phyloP scores from a whole-genome alignment of 2,329 filamentous ascomycete species.

The Xylariaceae sp. region DNA sequence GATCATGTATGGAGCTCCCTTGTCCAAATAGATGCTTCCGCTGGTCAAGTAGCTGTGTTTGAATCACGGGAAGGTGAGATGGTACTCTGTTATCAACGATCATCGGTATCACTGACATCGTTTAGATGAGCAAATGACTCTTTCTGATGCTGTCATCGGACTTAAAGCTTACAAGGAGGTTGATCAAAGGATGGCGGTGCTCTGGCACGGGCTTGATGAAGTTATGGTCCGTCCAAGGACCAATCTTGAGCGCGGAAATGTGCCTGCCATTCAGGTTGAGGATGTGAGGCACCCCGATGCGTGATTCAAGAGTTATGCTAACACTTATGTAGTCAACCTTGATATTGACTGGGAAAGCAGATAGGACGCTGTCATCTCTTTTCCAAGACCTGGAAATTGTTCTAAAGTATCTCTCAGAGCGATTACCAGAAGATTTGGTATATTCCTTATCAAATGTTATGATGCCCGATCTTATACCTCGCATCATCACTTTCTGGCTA shows the following conservation, averaged over 20 bases:
- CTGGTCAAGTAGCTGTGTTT: constrained; percentile 62
- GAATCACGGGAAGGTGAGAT: constrained; percentile 56
- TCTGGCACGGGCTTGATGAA: constrained; percentile 70
- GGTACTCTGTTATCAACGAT: background rate
- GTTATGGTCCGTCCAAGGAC: constrained; percentile 68
- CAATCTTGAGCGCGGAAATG: constrained; percentile 44
- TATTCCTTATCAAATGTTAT: constrained; percentile 71
- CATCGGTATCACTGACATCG: constrained; percentile 29
- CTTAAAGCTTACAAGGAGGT: constrained; percentile 67
- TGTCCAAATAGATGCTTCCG: constrained; percentile 65
- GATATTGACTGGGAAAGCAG: constrained; percentile 50
- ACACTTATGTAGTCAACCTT: constrained; percentile 50
- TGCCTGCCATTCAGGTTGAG: constrained; percentile 51
- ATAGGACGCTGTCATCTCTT: constrained; percentile 56
- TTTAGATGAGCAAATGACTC: constrained; percentile 58
- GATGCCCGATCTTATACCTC: constrained; percentile 71
- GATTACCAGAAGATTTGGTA: constrained; percentile 61
- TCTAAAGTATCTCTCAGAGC: constrained; percentile 58
- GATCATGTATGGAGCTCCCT: constrained; percentile 74
- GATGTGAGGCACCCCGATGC: constrained; percentile 43
- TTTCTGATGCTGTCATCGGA: constrained; percentile 61
- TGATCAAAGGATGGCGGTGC: constrained; percentile 62
- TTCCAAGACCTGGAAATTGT: constrained; percentile 61
- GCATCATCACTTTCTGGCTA: constrained; percentile 77
- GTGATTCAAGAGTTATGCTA: constrained; percentile 12